Evolutionary conservation across 2,329 filamentous ascomycete genomes (phyloP).

Genomic region (Neonectria coccinea): DNA sequence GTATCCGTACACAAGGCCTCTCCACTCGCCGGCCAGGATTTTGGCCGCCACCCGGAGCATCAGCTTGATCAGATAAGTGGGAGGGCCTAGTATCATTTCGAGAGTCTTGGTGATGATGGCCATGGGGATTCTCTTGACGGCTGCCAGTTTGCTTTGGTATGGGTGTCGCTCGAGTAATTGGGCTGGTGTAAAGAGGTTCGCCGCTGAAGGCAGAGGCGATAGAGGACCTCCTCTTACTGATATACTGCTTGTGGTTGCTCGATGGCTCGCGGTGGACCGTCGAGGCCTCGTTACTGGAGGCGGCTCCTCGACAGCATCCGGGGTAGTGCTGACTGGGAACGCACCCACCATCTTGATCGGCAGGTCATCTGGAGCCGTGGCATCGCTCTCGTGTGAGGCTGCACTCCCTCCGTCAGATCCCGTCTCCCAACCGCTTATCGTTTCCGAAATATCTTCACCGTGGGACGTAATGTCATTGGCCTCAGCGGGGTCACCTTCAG

Average conservation of each 20-base stretch:
- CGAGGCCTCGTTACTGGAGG: conserved; percentile 25
- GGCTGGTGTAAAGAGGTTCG: conserved; percentile 68
- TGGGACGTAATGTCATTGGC: conserved; percentile 18
- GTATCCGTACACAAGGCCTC: conserved; percentile 68
- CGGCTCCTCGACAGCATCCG: conserved; percentile 7
- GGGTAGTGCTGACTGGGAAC: conserved; percentile 7
- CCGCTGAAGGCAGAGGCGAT: conserved; percentile 75
- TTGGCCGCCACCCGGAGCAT: conserved; percentile 85
- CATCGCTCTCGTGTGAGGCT: conserved; percentile 44
- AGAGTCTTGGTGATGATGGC: conserved; percentile 81
- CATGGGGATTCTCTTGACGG: conserved; percentile 48
- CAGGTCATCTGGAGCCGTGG: conserved; percentile 38
- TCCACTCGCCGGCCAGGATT: conserved; percentile 74
- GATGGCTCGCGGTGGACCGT: conserved; percentile 35
- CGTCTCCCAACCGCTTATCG: conserved; percentile 41
- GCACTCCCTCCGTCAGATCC: conserved; percentile 41
- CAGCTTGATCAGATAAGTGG: conserved; percentile 79
- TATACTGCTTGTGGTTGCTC: conserved; percentile 44
- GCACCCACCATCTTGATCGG: conserved; percentile 15
- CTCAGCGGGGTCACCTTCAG: conserved; percentile 51
- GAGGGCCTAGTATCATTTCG: conserved; percentile 82
- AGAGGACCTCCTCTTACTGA: conserved; percentile 60
- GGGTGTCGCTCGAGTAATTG: conserved; percentile 52
- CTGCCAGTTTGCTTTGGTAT: conserved; percentile 39
- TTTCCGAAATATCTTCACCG: conserved; percentile 26